A percentile compares a stretch with the other conserved stretches of the same genome.
These are phyloP conservation scores for Saccharomyces hybrid DNA, from an alignment of 1,139 yeast genomes.

Conservation along the genomic window DNA sequence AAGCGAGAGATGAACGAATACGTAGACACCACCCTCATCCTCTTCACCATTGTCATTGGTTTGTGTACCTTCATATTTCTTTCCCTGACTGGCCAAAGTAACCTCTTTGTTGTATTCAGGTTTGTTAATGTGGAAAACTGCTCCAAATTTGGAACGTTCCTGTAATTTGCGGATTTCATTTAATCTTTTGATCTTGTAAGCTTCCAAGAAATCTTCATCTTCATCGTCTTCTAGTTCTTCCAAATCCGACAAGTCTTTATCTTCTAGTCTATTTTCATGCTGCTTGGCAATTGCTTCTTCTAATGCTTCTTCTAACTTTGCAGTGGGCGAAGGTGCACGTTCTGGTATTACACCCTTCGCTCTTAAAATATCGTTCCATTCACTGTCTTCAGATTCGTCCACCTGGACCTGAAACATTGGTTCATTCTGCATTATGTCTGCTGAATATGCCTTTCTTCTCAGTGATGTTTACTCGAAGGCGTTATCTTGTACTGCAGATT, in stretches of 20 bases:
- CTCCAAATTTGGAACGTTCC: conserved; percentile 62
- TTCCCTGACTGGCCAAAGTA: conserved; percentile 59
- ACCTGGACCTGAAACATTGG: conserved; percentile 61
- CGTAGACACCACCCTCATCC: conserved; percentile 37
- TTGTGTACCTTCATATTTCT: conserved; percentile 21
- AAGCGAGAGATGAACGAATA: conserved; percentile 70
- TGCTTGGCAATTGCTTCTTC: conserved; percentile 75
- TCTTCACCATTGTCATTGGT: conserved; percentile 14
- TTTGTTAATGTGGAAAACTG: conserved; percentile 67
- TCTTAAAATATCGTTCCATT: conserved; percentile 94
- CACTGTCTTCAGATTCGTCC: conserved; percentile 93
- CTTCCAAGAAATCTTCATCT: conserved; percentile 66
- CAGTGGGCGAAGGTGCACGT: conserved; percentile 83
- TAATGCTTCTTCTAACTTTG: conserved; percentile 76
- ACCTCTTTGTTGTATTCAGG: conserved; percentile 84
- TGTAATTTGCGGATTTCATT: conserved; percentile 59
- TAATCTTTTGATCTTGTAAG: conserved; percentile 69
- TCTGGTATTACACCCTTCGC: conserved; percentile 89
- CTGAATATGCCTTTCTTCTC: not conserved
- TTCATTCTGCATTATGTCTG: conserved; percentile 18
- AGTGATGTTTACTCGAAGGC: not conserved
- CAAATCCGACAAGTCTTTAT: conserved; percentile 66
- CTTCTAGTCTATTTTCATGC: conserved; percentile 51
- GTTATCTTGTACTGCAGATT: not conserved
- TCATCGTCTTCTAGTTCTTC: conserved; percentile 76